A percentile compares a stretch with the other conserved stretches of the same genome.
phyloP scores from a whole-genome alignment of 2,329 filamentous ascomycete species.

The Dothistroma septosporum region DNA sequence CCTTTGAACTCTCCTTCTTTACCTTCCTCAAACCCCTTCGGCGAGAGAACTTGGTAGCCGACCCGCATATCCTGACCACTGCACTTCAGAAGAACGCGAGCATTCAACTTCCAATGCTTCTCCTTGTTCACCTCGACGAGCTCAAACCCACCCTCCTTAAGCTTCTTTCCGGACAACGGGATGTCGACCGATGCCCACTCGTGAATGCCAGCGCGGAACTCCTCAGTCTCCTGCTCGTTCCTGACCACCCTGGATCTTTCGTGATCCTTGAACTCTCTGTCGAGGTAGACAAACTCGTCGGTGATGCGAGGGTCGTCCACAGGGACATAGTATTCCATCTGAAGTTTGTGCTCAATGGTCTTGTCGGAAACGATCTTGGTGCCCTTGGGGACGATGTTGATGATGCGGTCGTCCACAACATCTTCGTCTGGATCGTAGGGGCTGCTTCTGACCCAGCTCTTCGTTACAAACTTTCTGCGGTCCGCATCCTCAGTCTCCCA shows the following conservation, averaged over 20 bases:
- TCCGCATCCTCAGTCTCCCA: background rate
- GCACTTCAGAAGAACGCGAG: background rate
- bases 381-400: conserved; percentile 5
- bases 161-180: background rate
- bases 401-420: conserved; percentile 14
- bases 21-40: background rate
- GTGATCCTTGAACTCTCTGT: background rate
- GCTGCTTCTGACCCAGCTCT: conserved; percentile 3
- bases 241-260: background rate
- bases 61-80: conserved; percentile 4
- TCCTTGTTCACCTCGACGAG: background rate
- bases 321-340: background rate
- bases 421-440: background rate
- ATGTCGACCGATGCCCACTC: background rate
- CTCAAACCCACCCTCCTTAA: background rate
- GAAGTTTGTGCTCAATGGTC: background rate
- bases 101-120: conserved; percentile 6
- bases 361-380: background rate
- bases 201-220: conserved; percentile 4
- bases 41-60: conserved; percentile 7
- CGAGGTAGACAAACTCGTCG: conserved; percentile 7
- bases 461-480: background rate
- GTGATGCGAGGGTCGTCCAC: conserved; percentile 3
- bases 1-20: background rate
- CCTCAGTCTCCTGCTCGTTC: background rate